Base-by-base conservation (phyloP, 108 stramenopile species). In the Cylindrotheca fusiformis region DNA sequence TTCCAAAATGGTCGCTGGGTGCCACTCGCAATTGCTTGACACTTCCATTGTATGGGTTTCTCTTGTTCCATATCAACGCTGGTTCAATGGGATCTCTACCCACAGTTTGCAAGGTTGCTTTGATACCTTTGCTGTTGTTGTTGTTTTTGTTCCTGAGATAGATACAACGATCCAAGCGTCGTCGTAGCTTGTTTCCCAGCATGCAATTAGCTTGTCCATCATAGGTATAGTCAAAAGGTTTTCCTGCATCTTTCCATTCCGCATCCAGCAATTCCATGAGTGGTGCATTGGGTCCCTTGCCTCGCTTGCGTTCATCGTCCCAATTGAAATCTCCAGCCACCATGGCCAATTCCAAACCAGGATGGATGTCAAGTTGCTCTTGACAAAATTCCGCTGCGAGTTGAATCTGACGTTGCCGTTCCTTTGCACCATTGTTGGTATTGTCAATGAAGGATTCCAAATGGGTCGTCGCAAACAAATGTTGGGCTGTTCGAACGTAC, bases 1-100 rank as follows among this genome's bases (percentile, higher is more conserved):
- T 68, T 6, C 81, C 85, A 73, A 86, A 86, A 67, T 86, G 85
- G 59, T 86, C 85, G 52, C 79, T 81, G 2, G 85, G 79, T 22
- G 65, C 60, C 14, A 81, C 74, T 3, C 78, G 77, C 31, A 74
- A 52, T 31, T 27, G 23, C 33, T 32, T 54, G 4, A 32, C 28
- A 1, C 32, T 71, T 33, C 66, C 58, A 22, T 63, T 78, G 58
- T 57, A 80, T 0, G 75, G 59, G 48, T 81, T 76, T 36, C 50
- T 58, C 60, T 84, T 79, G 12, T 68, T 49, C 67, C 73, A 83
- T 17, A 51, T 65, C 51, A 85, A 53, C 21, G 51, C 54, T 1
- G 75, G 66, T 10, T 41, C 10, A 53, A 85, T 67, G 4, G 74
- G 65, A 18, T 68, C 57, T 51, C 56, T 72, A 17, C 84, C 84